Evolutionary conservation across 2,329 filamentous ascomycete genomes (phyloP).

Genomic region (Cercospora citrullina): DNA sequence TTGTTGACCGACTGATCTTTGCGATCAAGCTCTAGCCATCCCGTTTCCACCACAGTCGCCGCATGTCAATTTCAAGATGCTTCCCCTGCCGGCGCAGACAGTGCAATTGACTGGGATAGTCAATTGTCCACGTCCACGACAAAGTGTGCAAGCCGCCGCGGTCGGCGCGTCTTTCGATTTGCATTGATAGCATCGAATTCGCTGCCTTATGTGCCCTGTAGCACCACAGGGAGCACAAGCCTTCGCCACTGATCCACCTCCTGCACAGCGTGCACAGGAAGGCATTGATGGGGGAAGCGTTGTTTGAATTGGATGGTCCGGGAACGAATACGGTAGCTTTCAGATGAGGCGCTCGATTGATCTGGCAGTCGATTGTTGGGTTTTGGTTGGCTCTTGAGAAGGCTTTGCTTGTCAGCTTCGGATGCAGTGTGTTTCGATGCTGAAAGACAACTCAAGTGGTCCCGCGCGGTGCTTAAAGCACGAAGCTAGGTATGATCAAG

Average conservation of each 20-base stretch:
- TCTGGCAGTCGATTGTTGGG: not conserved
- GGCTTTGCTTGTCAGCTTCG: not conserved
- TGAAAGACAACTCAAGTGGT: not conserved
- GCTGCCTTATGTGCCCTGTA: slow-evolving; percentile 5
- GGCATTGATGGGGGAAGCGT: not conserved
- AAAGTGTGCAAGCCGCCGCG: slow-evolving; percentile 10
- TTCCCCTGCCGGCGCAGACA: slow-evolving; percentile 5
- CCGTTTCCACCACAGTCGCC: slow-evolving; percentile 11
- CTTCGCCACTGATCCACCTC: slow-evolving; percentile 1
- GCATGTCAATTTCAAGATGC: not conserved
- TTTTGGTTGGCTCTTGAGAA: not conserved
- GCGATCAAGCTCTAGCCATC: not conserved
- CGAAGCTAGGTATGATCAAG: not conserved
- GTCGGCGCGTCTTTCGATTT: slow-evolving; percentile 9
- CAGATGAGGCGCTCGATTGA: not conserved
- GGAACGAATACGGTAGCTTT: not conserved
- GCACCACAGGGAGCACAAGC: not conserved
- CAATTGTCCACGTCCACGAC: slow-evolving; percentile 9
- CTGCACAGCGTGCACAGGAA: slow-evolving; percentile 9
- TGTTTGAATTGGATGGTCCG: not conserved
- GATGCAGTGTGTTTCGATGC: not conserved
- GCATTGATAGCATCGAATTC: slow-evolving; percentile 12
- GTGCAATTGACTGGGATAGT: slow-evolving; percentile 12
- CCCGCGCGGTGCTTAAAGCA: not conserved
- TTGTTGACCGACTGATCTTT: not conserved